phyloP scores from a whole-genome alignment of 768 basidiomycete species.

The Pleurotus tuber-regium region DNA sequence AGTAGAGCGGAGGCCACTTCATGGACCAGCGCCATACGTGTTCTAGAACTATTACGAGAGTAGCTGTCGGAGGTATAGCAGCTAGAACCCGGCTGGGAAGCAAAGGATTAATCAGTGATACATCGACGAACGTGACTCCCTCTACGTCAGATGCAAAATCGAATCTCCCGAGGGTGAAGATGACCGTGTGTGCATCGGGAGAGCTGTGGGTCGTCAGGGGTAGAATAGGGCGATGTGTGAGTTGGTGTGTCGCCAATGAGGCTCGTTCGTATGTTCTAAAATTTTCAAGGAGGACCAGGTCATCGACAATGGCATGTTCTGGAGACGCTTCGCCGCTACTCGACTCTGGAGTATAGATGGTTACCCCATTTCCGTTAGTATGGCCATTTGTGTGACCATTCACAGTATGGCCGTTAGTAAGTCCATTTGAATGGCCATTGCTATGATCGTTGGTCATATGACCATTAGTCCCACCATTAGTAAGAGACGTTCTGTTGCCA shows the following conservation, averaged over 20 bases:
- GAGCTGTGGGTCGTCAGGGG: conserved; percentile 54
- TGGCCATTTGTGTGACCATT: conserved; percentile 10
- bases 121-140: conserved; percentile 59
- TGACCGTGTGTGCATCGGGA: conserved; percentile 56
- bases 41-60: conserved; percentile 78
- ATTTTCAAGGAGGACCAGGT: conserved; percentile 27
- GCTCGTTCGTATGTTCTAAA: conserved; percentile 68
- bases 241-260: conserved; percentile 59
- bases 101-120: conserved; percentile 72
- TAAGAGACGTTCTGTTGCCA: conserved; percentile 35
- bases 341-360: conserved; percentile 1
- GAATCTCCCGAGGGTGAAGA: conserved; percentile 67
- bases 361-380: background rate
- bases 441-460: conserved; percentile 26
- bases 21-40: conserved; percentile 74
- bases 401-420: conserved; percentile 19
- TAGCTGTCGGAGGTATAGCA: conserved; percentile 59
- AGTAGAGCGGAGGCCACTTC: conserved; percentile 85
- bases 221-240: conserved; percentile 58
- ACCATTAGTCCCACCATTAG: conserved; percentile 31
- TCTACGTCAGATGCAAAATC: conserved; percentile 43
- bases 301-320: conserved; percentile 18
- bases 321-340: conserved; percentile 7
- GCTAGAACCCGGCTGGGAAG: conserved; percentile 55
- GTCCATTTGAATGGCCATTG: conserved; percentile 28